phyloP scores from a whole-genome alignment of 108 stramenopile genomes.

The Discostella pseudostelligera region DNA sequence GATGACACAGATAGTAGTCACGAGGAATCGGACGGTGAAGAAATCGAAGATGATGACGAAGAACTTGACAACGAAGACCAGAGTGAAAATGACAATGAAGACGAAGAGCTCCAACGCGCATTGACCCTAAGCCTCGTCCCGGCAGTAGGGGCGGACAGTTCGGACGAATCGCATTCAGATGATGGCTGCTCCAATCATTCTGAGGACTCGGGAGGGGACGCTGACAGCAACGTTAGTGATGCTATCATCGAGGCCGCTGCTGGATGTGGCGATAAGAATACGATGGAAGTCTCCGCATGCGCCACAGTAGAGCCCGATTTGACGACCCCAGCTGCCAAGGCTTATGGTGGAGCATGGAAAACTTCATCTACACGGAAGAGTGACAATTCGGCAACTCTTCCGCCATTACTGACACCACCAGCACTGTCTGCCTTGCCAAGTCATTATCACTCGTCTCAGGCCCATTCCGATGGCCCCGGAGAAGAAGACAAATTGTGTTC shows the following conservation, averaged over 20 bases:
- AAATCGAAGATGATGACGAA: constrained; percentile 14
- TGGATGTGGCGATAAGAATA: background rate
- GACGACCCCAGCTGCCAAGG: constrained; percentile 11
- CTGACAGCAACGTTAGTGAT: constrained; percentile 13
- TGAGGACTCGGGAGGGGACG: constrained; percentile 16
- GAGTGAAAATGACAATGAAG: constrained; percentile 9
- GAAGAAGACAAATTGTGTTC: constrained; percentile 13
- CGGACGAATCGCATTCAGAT: constrained; percentile 31
- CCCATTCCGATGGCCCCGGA: background rate
- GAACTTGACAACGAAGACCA: constrained; percentile 15
- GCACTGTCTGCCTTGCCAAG: constrained; percentile 26
- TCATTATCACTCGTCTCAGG: constrained; percentile 1
- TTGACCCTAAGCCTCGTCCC: constrained; percentile 38
- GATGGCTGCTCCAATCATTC: constrained; percentile 10
- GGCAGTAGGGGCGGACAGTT: constrained; percentile 17
- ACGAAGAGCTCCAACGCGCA: constrained; percentile 32
- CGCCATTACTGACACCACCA: constrained; percentile 35
- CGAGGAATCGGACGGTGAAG: constrained; percentile 22
- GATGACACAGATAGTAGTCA: constrained; percentile 20
- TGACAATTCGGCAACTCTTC: constrained; percentile 10
- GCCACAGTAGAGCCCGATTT: background rate
- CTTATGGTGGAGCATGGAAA: background rate
- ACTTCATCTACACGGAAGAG: background rate
- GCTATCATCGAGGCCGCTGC: constrained; percentile 4
- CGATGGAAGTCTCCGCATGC: background rate